Conservation (phyloP, 352 stramenopile genomes). For the Phytophthora fragariae region DNA sequence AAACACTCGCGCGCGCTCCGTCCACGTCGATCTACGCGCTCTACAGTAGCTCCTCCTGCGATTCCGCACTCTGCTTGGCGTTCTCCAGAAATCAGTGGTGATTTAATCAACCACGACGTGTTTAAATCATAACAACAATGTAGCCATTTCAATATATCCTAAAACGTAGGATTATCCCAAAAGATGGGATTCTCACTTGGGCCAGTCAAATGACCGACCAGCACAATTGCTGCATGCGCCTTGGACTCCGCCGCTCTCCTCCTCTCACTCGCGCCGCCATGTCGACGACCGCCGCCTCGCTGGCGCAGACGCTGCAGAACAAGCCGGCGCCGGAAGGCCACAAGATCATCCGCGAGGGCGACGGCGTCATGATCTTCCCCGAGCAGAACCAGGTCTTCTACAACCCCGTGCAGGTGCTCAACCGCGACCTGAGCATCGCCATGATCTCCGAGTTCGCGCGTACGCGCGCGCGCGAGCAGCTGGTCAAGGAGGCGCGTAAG, state of each 20-base stretch:
- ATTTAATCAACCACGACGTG: no score
- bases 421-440: slow-evolving; percentile 98
- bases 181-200: neutral
- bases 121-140: neutral
- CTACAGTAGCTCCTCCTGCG: no score
- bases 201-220: neutral
- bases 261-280: slow-evolving; percentile 27
- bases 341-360: slow-evolving; percentile 91
- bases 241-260: slow-evolving; percentile 16
- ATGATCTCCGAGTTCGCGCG: slow-evolving; percentile 98
- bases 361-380: slow-evolving; percentile 92
- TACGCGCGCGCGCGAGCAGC: slow-evolving; percentile 76
- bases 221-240: slow-evolving; percentile 32
- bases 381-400: slow-evolving; percentile 94
- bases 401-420: slow-evolving; percentile 97
- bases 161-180: neutral
- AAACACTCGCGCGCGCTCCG: slow-evolving; percentile 17
- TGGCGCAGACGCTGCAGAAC: slow-evolving; percentile 69
- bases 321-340: slow-evolving; percentile 69
- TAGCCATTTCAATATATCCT: no score
- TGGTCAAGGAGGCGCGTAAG: slow-evolving; percentile 80
- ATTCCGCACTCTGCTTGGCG: no score
- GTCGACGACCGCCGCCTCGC: slow-evolving; percentile 53
- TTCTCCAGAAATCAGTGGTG: no score
- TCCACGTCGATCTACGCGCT: no score